These are phyloP conservation scores for Pseudogymnoascus sp. DNA, from an alignment of 2,329 filamentous ascomycete genomes.

Conservation along the genomic window DNA sequence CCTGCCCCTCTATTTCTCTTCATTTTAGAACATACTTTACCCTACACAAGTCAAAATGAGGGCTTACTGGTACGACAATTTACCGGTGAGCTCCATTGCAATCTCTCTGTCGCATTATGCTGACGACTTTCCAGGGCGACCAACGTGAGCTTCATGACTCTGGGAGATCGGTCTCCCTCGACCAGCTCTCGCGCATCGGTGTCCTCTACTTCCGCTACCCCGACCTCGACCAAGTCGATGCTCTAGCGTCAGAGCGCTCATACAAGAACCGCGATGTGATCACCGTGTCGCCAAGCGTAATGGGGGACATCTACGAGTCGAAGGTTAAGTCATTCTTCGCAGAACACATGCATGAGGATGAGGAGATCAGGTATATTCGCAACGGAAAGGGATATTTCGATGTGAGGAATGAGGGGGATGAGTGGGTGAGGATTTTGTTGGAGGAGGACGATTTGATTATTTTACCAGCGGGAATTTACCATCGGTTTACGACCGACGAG, in stretches of 20 bases:
- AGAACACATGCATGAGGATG: constrained; percentile 95
- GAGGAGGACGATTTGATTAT: constrained; percentile 89
- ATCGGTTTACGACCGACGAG: constrained; percentile 91
- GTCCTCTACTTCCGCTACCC: constrained; percentile 70
- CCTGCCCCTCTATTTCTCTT: no score
- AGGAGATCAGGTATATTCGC: constrained; percentile 93
- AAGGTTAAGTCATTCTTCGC: constrained; percentile 92
- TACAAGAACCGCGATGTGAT: constrained; percentile 97
- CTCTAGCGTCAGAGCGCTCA: constrained; percentile 62
- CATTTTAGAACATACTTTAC: background rate
- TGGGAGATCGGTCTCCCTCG: constrained; percentile 55
- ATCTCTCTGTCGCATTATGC: constrained; percentile 6
- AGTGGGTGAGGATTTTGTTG: constrained; percentile 80
- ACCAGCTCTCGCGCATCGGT: constrained; percentile 66
- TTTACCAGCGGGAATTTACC: constrained; percentile 89
- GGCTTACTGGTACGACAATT: constrained; percentile 65
- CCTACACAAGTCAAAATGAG: constrained; percentile 43
- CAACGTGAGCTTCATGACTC: constrained; percentile 88
- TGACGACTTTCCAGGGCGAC: constrained; percentile 59
- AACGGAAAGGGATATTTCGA: constrained; percentile 90
- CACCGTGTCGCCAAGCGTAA: constrained; percentile 73
- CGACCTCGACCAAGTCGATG: constrained; percentile 58
- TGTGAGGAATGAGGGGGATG: constrained; percentile 71
- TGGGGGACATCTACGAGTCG: constrained; percentile 82
- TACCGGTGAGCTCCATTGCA: constrained; percentile 38